Evolutionary conservation across 2,329 filamentous ascomycete genomes (phyloP), one percentile per base, ranked within the genome.

Genomic region (Trichoderma sp.): DNA sequence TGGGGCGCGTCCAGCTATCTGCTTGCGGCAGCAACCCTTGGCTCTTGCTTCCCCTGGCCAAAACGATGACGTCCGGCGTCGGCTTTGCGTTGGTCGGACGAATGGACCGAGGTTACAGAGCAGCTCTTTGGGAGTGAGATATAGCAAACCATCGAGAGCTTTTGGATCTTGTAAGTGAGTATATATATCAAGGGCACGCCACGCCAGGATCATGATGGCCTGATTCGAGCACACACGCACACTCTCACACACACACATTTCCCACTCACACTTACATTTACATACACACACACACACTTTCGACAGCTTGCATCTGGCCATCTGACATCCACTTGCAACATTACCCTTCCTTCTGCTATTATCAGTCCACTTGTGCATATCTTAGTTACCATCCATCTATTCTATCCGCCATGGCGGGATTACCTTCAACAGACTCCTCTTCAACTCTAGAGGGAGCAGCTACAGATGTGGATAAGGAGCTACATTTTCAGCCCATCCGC

Each of bases 91-190:
- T 53, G 51, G 18, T 21, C 69, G 69, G 69, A 60, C 62, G 69
- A 66, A 71, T 65, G 69, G 69, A 71, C 69, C 69, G 69, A 71
- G 69, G 69, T 71, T 71, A 71, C 18, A 58, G 39, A 34, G 30
- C 53, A 61, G 53, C 21, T 26, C 39, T 47, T 26, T 1, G 11
- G 2, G 60, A 3, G 32, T 32, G 14, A 15, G 28, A n/a, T 60
- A 6, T 21, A 47, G 36, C 53, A 34, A 8, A 21, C 34, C 15
- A 32, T 57, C 39, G 39, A 43, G 39, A 43, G 51, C 18, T 26
- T 47, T 21, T 64, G 28, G 12, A 57, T 24, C n/a, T 43, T 53
- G 28, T 64, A 68, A 18, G 26, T n/a, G 12, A 14, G 36, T 63
- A 68, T 68, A 69, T 69, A 69, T 69, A 61, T 28, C 39, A 26